A percentile compares a stretch with the other conserved stretches of the same genome.
Conservation (phyloP, 306 rosid species). For the Comarum palustre region DNA sequence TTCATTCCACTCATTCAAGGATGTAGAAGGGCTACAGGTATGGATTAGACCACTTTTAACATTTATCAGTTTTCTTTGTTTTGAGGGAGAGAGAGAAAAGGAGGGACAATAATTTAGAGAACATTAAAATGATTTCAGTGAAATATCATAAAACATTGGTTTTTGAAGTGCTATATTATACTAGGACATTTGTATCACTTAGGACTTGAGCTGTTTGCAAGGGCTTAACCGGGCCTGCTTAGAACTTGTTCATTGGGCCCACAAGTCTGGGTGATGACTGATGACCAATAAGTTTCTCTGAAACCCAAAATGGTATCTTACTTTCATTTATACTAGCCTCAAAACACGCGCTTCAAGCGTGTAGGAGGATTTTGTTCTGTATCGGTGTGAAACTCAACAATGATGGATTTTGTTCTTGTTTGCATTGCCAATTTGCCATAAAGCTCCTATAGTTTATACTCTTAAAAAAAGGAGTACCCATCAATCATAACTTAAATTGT, state of each 20-base stretch:
- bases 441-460: too few relatives aligned
- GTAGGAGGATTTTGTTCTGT: too few relatives aligned
- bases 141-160: not conserved
- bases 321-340: too few relatives aligned
- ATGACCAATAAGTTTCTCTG: not conserved
- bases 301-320: not conserved
- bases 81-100: slow-evolving; percentile 10
- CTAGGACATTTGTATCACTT: slow-evolving; percentile 11
- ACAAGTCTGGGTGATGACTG: slow-evolving; percentile 2
- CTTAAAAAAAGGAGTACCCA: too few relatives aligned
- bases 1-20: slow-evolving; percentile 70
- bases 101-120: slow-evolving; percentile 10
- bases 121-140: not conserved
- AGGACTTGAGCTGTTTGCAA: slow-evolving; percentile 8
- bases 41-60: slow-evolving; percentile 8
- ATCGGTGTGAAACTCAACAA: too few relatives aligned
- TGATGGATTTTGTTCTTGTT: too few relatives aligned
- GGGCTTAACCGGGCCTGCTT: slow-evolving; percentile 16
- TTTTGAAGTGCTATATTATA: not conserved
- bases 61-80: slow-evolving; percentile 11
- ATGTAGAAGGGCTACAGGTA: slow-evolving; percentile 66
- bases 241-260: slow-evolving; percentile 19
- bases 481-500: too few relatives aligned
- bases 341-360: too few relatives aligned
- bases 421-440: too few relatives aligned